A percentile compares a stretch with the other conserved stretches of the same genome.
Conservation (phyloP, 768 basidiomycete species). For the Amylocystis lapponica region DNA sequence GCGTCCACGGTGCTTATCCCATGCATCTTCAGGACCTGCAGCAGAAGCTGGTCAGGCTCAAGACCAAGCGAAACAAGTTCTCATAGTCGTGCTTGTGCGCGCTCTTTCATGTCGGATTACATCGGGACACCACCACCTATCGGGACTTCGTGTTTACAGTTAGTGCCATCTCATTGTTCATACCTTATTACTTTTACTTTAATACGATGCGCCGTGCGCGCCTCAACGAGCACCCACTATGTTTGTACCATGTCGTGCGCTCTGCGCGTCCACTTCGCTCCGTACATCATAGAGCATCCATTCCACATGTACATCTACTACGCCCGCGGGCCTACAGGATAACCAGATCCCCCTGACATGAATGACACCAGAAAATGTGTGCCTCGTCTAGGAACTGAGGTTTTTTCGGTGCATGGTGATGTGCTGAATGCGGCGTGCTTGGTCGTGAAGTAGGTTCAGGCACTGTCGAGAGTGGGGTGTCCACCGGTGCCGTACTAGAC, state of each 20-base stretch:
- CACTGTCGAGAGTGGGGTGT: conserved; percentile 22
- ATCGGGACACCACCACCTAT: neutral
- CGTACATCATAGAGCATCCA: neutral
- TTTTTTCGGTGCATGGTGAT: conserved; percentile 30
- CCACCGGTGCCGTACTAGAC: conserved; percentile 50
- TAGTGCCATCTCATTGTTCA: neutral
- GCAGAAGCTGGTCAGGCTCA: conserved; percentile 48
- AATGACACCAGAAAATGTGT: conserved; percentile 86
- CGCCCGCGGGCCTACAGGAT: conserved; percentile 64
- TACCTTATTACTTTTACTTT: neutral
- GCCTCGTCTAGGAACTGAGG: conserved; percentile 84
- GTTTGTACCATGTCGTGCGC: neutral
- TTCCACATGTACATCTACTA: neutral
- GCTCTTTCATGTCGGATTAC: neutral
- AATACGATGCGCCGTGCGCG: conserved; percentile 1
- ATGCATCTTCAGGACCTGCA: conserved; percentile 28
- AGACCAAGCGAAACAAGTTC: conserved; percentile 39
- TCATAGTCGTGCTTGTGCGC: conserved; percentile 8
- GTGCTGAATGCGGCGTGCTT: conserved; percentile 20
- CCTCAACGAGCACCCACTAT: neutral
- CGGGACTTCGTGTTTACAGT: neutral
- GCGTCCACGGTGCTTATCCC: conserved; percentile 2
- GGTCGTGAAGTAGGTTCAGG: conserved; percentile 21
- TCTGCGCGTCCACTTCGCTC: neutral
- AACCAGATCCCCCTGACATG: conserved; percentile 77